A percentile compares a stretch with the other conserved stretches of the same genome.
Evolutionary conservation across 306 rosid species (phyloP).

Genomic region (Castanospermum australe): DNA sequence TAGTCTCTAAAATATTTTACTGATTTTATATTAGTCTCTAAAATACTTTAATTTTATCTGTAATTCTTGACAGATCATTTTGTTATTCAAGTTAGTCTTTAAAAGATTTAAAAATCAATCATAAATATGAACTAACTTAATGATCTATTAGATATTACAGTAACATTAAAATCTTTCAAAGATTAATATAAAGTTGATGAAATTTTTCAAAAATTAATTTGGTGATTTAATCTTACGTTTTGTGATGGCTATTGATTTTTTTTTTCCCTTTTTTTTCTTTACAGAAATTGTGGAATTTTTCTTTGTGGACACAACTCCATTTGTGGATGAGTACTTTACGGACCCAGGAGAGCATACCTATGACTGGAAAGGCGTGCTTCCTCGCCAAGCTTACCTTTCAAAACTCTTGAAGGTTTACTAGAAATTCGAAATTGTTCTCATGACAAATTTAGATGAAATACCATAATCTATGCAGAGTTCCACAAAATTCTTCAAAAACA

Average conservation of each 20-base stretch:
- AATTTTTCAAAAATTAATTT: too few relatives aligned
- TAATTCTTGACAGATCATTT: too few relatives aligned
- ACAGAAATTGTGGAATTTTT: constrained; percentile 65
- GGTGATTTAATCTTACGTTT: too few relatives aligned
- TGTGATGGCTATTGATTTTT: neutral
- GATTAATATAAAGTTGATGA: too few relatives aligned
- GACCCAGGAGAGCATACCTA: constrained; percentile 47
- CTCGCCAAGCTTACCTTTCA: constrained; percentile 58
- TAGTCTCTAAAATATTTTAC: too few relatives aligned
- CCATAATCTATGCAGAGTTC: neutral
- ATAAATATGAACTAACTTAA: too few relatives aligned
- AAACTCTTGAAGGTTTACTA: constrained; percentile 54
- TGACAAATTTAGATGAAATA: neutral
- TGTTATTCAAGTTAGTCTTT: too few relatives aligned
- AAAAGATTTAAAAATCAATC: too few relatives aligned
- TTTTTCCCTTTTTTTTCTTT: neutral
- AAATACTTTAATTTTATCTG: too few relatives aligned
- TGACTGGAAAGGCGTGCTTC: constrained; percentile 74
- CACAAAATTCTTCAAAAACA: neutral
- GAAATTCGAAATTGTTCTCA: neutral
- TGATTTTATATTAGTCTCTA: too few relatives aligned
- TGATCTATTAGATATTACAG: too few relatives aligned
- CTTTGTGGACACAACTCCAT: constrained; percentile 90
- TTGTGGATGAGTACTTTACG: constrained; percentile 54
- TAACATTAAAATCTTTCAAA: too few relatives aligned